These are phyloP conservation scores for Nicotiana rustica DNA, from an alignment of 305 asterid genomes.

Conservation along the genomic window DNA sequence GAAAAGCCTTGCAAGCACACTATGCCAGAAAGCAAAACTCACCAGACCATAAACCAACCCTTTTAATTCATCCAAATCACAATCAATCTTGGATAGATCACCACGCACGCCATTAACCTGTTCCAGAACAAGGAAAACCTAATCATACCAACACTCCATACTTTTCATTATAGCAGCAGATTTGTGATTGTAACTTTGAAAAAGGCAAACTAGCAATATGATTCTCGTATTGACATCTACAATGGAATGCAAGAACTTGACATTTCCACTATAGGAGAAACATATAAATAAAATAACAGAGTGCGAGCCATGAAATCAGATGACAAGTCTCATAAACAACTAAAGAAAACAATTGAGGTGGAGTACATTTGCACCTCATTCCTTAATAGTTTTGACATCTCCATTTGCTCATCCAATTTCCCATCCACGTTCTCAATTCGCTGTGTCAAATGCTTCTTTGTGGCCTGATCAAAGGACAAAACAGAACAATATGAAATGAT, in stretches of 20 bases:
- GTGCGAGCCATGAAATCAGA: background rate
- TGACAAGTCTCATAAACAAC: background rate
- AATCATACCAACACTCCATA: background rate
- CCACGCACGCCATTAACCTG: conserved; percentile 74
- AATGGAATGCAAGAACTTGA: background rate
- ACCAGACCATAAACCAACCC: conserved; percentile 84
- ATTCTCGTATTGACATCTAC: conserved; percentile 18
- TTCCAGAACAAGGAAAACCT: conserved; percentile 37
- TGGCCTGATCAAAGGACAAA: conserved; percentile 54
- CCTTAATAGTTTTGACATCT: conserved; percentile 71
- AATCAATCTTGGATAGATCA: conserved; percentile 70
- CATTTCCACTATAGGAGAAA: conserved; percentile 22
- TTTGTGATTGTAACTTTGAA: conserved; percentile 28
- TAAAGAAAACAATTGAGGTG: conserved; percentile 16
- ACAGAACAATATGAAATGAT: conserved; percentile 24
- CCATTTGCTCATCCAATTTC: conserved; percentile 88
- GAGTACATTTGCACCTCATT: conserved; percentile 59
- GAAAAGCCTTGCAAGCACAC: background rate
- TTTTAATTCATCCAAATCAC: conserved; percentile 63
- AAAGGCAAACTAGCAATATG: conserved; percentile 17
- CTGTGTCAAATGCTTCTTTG: conserved; percentile 89
- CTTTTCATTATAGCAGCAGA: conserved; percentile 10
- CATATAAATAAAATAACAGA: background rate
- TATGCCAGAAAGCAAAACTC: conserved; percentile 39
- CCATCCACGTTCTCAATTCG: conserved; percentile 89